Percentiles rank a stretch among this genome's conserved stretches.
Evolutionary conservation across 306 rosid genomes (phyloP).

Genomic region (Nissolia schottii): DNA sequence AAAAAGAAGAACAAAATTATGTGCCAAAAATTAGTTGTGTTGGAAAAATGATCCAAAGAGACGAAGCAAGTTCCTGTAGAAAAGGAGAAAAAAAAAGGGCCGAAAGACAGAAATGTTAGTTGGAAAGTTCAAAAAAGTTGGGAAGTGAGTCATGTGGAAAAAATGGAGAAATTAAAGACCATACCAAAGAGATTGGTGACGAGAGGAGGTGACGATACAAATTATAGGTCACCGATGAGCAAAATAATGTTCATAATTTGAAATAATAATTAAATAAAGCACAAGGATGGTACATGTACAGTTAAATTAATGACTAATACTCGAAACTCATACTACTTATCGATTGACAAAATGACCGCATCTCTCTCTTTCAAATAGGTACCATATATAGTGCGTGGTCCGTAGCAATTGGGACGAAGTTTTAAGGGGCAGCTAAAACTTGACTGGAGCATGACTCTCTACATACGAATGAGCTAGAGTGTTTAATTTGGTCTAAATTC

Average conservation of each 20-base stretch:
- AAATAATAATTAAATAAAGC: not conserved
- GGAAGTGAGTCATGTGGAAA: conserved; percentile 5
- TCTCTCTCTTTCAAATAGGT: too few species aligned
- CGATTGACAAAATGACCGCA: too few species aligned
- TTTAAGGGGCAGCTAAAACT: not conserved
- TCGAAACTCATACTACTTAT: not conserved
- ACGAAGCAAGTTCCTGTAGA: not conserved
- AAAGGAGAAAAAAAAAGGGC: not conserved
- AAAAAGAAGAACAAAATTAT: not conserved
- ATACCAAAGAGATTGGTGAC: not conserved
- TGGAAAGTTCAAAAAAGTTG: not conserved
- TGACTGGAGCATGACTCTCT: not conserved
- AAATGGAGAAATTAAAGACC: not conserved
- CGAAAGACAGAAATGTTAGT: not conserved
- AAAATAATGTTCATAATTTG: not conserved
- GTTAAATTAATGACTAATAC: not conserved
- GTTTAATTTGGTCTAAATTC: too few species aligned
- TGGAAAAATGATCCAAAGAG: not conserved
- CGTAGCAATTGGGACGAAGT: not conserved
- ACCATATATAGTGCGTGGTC: not conserved
- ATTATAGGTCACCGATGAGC: not conserved
- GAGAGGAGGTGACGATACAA: not conserved
- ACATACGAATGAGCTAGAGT: too few species aligned
- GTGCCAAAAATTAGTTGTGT: not conserved
- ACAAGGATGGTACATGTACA: not conserved